Percentiles rank a stretch among this genome's conserved stretches.
These are phyloP conservation scores for Nitzschia sp. DNA, from an alignment of 108 stramenopile genomes.

Conservation along the genomic window DNA sequence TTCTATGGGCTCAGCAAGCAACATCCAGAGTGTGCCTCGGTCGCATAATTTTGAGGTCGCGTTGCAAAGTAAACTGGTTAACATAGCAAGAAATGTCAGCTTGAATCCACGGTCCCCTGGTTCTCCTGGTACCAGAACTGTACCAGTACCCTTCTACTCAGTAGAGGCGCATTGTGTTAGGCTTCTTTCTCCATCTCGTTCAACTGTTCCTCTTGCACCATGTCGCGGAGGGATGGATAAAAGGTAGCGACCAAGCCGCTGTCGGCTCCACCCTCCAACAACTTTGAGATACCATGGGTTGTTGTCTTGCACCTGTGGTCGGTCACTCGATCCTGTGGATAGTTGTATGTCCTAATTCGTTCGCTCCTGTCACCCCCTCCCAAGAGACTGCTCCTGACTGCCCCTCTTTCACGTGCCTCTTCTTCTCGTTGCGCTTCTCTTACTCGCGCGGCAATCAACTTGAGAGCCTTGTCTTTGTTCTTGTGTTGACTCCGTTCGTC, in stretches of 20 bases:
- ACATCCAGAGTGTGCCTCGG: constrained; percentile 48
- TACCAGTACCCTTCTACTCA: background rate
- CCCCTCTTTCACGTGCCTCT: constrained; percentile 51
- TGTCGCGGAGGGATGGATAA: constrained; percentile 57
- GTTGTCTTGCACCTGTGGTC: constrained; percentile 92
- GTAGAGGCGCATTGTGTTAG: constrained; percentile 23
- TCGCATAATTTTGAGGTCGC: constrained; percentile 30
- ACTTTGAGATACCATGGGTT: constrained; percentile 59
- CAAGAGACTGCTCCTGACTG: constrained; percentile 71
- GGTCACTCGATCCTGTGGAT: constrained; percentile 95
- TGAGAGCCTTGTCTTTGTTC: constrained; percentile 93
- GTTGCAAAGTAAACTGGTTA: constrained; percentile 1
- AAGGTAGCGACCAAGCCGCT: constrained; percentile 69
- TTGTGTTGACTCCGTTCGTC: constrained; percentile 97
- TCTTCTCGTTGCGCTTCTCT: constrained; percentile 56
- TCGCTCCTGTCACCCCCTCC: constrained; percentile 94
- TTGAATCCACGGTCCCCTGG: background rate
- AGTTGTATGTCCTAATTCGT: constrained; percentile 98
- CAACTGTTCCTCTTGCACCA: constrained; percentile 70
- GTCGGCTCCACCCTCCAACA: constrained; percentile 50
- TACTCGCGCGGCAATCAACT: constrained; percentile 86
- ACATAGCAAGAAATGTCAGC: too few species aligned
- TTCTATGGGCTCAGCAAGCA: constrained; percentile 49
- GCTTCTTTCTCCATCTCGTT: constrained; percentile 55
- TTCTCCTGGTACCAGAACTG: background rate